A percentile compares a stretch with the other conserved stretches of the same genome.
phyloP scores from a whole-genome alignment of 2,329 filamentous ascomycete genomes.

The Pseudogymnoascus sp. region DNA sequence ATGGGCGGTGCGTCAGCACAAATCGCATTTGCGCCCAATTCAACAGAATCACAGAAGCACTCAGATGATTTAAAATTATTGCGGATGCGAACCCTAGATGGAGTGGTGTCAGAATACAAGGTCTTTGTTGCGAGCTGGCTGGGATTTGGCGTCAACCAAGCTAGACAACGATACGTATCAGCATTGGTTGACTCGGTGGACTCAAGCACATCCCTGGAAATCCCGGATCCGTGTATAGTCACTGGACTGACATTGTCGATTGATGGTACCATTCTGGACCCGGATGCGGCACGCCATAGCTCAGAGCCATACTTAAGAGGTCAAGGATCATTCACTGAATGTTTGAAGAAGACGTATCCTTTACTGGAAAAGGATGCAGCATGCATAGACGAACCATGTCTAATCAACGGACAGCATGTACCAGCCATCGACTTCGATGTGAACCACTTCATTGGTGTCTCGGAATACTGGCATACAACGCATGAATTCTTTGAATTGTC shows the following conservation, averaged over 20 bases:
- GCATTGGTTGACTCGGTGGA: conserved; percentile 60
- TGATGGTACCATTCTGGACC: conserved; percentile 52
- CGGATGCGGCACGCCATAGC: conserved; percentile 30
- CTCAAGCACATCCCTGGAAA: conserved; percentile 51
- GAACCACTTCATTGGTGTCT: conserved; percentile 96
- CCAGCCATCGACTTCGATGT: conserved; percentile 94
- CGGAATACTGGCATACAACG: conserved; percentile 98
- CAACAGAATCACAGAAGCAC: conserved; percentile 82
- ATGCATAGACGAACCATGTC: conserved; percentile 74
- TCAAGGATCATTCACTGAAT: conserved; percentile 81
- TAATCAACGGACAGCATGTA: conserved; percentile 85
- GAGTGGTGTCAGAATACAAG: conserved; percentile 68
- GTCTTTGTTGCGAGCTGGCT: conserved; percentile 97
- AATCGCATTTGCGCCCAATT: conserved; percentile 93
- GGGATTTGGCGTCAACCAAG: conserved; percentile 93
- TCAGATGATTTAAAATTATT: conserved; percentile 81
- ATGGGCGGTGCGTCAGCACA: conserved; percentile 98
- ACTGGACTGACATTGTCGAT: conserved; percentile 64
- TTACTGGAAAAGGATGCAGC: conserved; percentile 82
- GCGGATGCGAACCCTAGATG: conserved; percentile 75
- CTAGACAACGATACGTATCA: conserved; percentile 76
- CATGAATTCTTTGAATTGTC: conserved; percentile 82
- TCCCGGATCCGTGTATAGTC: conserved; percentile 88
- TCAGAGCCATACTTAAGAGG: conserved; percentile 59
- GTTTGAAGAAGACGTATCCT: conserved; percentile 72